Conservation (phyloP, 2,329 filamentous ascomycete species). For the Fusarium subtropicale region DNA sequence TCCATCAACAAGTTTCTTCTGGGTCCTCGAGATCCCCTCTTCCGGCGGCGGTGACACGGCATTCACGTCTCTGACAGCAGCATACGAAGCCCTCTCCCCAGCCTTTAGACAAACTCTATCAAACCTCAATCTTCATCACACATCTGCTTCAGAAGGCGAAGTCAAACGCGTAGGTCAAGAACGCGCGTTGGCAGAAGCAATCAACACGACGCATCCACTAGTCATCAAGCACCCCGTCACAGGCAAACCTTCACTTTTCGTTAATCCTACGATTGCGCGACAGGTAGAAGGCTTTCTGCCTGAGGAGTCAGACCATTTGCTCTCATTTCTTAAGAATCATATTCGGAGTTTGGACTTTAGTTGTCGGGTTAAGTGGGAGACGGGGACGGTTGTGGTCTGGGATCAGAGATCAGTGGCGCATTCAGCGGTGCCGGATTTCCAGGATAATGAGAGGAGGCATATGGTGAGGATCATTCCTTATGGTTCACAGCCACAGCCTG, state of each 20-base stretch:
- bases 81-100: constrained; percentile 48
- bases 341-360: constrained; percentile 49
- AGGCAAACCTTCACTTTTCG: constrained; percentile 44
- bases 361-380: constrained; percentile 49
- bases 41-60: constrained; percentile 48
- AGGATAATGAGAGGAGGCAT: constrained; percentile 48
- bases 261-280: constrained; percentile 49
- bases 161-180: constrained; percentile 46
- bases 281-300: constrained; percentile 47
- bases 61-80: constrained; percentile 48
- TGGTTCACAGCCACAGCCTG: constrained; percentile 40
- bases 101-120: constrained; percentile 39
- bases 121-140: constrained; percentile 30
- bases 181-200: constrained; percentile 46
- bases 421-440: constrained; percentile 48
- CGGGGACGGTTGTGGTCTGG: constrained; percentile 48
- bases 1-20: constrained; percentile 51
- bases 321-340: constrained; percentile 48
- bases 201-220: constrained; percentile 47
- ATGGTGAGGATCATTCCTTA: constrained; percentile 50
- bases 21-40: constrained; percentile 48
- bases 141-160: constrained; percentile 49
- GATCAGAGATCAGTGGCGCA: constrained; percentile 47
- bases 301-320: constrained; percentile 47
- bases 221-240: constrained; percentile 49